Evolutionary conservation across 2,329 filamentous ascomycete species (phyloP).

Genomic region (Metarhizium humberi): DNA sequence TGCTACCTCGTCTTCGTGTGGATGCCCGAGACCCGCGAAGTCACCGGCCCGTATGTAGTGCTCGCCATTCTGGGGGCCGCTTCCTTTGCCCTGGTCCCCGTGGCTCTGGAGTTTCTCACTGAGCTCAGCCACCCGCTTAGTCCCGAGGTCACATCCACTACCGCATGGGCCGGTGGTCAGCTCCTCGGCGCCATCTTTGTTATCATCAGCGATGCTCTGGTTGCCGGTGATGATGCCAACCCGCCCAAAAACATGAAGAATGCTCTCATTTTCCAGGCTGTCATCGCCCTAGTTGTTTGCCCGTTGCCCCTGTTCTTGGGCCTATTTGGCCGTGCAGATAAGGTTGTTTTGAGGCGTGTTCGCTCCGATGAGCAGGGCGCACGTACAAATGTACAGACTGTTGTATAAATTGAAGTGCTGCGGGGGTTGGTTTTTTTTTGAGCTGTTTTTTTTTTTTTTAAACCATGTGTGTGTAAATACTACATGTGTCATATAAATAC

Average conservation of each 20-base stretch:
- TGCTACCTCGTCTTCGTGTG: constrained; percentile 73
- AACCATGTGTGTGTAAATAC: not conserved
- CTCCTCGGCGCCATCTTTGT: constrained; percentile 79
- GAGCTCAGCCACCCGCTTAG: constrained; percentile 81
- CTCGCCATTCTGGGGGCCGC: constrained; percentile 70
- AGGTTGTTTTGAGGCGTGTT: constrained; percentile 41
- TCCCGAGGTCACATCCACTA: constrained; percentile 74
- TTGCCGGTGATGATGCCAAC: constrained; percentile 36
- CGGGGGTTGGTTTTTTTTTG: not conserved
- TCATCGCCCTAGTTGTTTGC: constrained; percentile 54
- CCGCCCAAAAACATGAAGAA: constrained; percentile 66
- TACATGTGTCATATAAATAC: not conserved
- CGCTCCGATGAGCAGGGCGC: constrained; percentile 27
- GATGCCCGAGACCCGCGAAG: constrained; percentile 51
- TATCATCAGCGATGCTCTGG: constrained; percentile 68
- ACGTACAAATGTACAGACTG: not conserved
- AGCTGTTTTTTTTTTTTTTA: not conserved
- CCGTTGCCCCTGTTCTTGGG: constrained; percentile 63
- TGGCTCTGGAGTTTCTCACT: constrained; percentile 77
- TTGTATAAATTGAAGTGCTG: not conserved
- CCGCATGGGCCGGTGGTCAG: constrained; percentile 83
- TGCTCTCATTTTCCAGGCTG: constrained; percentile 70
- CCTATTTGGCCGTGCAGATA: constrained; percentile 52
- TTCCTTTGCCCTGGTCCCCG: constrained; percentile 71
- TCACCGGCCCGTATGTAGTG: constrained; percentile 66